phyloP scores from a whole-genome alignment of 257 asterid genomes.

The Gardenia jasminoides region DNA sequence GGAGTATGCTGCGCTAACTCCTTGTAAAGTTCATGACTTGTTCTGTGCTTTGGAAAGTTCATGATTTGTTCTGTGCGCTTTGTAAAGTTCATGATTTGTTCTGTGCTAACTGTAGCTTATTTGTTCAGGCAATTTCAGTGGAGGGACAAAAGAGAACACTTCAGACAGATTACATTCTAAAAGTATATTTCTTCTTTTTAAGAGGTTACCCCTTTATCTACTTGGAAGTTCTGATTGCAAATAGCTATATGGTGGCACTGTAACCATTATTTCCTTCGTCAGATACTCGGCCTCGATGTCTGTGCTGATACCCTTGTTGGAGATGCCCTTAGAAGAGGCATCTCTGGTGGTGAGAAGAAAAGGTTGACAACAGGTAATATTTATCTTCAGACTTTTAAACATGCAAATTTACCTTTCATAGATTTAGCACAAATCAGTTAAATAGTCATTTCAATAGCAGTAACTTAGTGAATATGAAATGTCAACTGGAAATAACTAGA shows the following conservation, averaged over 20 bases:
- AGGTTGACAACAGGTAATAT: not conserved
- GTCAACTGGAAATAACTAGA: not conserved
- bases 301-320: not conserved
- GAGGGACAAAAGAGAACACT: slow-evolving; percentile 16
- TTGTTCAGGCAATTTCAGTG: slow-evolving; percentile 18
- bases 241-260: not conserved
- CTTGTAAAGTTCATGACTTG: too few species aligned
- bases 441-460: not conserved
- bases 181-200: not conserved
- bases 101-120: not conserved
- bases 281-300: not conserved
- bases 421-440: not conserved
- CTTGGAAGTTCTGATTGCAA: not conserved
- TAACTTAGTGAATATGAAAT: not conserved
- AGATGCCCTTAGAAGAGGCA: not conserved
- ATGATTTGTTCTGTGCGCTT: too few species aligned
- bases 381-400: too few species aligned
- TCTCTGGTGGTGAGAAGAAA: not conserved
- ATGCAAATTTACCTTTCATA: not conserved
- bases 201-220: too few species aligned
- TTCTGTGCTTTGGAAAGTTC: too few species aligned
- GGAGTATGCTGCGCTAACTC: too few species aligned
- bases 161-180: slow-evolving; percentile 26
- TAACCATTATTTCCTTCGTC: not conserved
- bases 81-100: not conserved